These are phyloP conservation scores for Sporothrix luriei DNA, from an alignment of 2,329 filamentous ascomycete genomes.

Conservation along the genomic window DNA sequence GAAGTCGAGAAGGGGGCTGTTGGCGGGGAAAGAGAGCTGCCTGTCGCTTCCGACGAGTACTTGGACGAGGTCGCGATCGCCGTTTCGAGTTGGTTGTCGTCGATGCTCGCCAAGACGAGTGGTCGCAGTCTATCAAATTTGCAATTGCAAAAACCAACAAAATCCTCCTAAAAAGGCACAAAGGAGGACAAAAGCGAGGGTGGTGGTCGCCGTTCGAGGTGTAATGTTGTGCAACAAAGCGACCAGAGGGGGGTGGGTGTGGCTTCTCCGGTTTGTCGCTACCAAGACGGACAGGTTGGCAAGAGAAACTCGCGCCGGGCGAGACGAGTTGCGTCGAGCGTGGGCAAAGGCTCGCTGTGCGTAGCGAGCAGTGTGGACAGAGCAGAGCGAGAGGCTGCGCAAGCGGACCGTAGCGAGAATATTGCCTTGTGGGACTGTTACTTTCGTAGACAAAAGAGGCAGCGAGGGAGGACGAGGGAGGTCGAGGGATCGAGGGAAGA, in stretches of 20 bases:
- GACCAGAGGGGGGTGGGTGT: background rate
- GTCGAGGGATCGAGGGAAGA: background rate
- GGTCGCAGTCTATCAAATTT: constrained; percentile 26
- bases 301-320: constrained; percentile 32
- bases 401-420: constrained; percentile 3
- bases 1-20: background rate
- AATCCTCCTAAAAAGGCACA: background rate
- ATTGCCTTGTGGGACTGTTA: constrained; percentile 5
- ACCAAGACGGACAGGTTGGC: background rate
- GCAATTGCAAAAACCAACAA: constrained; percentile 19
- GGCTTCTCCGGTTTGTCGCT: background rate
- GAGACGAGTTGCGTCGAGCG: constrained; percentile 21
- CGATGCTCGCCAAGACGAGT: constrained; percentile 20
- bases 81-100: background rate
- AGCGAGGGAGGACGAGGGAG: background rate
- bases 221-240: constrained; percentile 2
- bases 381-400: background rate
- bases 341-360: background rate
- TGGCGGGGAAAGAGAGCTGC: background rate
- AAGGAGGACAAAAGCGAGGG: background rate
- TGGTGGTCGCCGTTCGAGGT: background rate
- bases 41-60: background rate
- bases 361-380: background rate
- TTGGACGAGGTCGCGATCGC: background rate
- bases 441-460: background rate